Conservation (phyloP, 129 eudicot species). For the Chrysanthemum makinoi region DNA sequence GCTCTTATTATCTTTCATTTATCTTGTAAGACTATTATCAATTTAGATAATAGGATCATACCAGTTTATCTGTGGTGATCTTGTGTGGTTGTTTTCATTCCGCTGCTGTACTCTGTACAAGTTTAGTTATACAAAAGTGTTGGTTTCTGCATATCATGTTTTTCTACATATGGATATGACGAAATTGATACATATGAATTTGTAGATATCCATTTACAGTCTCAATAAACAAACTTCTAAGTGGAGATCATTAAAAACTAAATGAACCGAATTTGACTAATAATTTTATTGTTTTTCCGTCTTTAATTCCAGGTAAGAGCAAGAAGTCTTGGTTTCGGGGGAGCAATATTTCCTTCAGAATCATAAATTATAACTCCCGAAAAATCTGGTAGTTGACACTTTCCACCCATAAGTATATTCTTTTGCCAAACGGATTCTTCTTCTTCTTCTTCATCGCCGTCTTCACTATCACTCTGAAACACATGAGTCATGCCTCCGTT, state of each 20-base stretch:
- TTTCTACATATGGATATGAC: too few species aligned
- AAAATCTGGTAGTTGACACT: conserved; percentile 86
- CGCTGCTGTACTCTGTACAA: too few species aligned
- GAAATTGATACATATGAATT: too few species aligned
- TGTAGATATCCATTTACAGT: too few species aligned
- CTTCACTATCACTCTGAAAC: conserved; percentile 46
- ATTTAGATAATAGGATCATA: too few species aligned
- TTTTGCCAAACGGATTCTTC: conserved; percentile 76
- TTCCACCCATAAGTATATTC: conserved; percentile 93
- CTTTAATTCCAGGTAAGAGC: conserved; percentile 82
- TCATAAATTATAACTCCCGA: conserved; percentile 82
- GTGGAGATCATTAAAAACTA: not conserved
- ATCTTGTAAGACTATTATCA: too few species aligned
- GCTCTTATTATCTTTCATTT: too few species aligned
- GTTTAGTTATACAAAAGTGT: too few species aligned
- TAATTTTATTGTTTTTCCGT: not conserved
- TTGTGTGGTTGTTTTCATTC: too few species aligned
- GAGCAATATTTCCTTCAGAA: conserved; percentile 56
- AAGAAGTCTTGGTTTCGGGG: conserved; percentile 52
- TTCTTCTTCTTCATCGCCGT: conserved; percentile 22
- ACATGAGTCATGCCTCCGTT: conserved; percentile 37
- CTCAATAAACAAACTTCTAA: too few species aligned
- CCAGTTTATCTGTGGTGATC: too few species aligned
- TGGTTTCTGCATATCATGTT: too few species aligned
- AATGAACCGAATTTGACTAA: not conserved